Evolutionary conservation across 257 asterid species (phyloP), one percentile per base, ranked within the genome.

Genomic region (Solanum neorickii): DNA sequence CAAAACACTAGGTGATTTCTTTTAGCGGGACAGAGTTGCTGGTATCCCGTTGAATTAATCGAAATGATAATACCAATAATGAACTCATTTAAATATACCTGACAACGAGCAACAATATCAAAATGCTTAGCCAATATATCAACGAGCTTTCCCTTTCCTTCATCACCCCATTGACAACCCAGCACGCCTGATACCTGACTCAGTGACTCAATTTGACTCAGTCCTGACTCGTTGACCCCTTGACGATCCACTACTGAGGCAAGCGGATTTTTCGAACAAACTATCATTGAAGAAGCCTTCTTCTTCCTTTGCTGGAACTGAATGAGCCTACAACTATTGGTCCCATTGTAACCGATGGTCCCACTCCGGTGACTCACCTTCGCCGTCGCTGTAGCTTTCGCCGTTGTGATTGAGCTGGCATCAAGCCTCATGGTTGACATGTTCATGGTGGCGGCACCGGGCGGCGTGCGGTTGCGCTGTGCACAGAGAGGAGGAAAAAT

Each of bases 81-180:
- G 37, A 41, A 21, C 5, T 20, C 74, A 62, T 12, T 84, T n/a
- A 82, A 39, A 10, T 52, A 49, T 73, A 97, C 99, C 99, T 97
- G 99, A 86, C 99, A 97, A 15, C 99, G 97, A 87, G 99, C 99
- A 56, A 97, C 99, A 86, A 97, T 88, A 86, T 97, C 98, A 88
- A 96, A 97, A 76, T 96, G 96, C 89, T 94, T 90, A 18, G 99
- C 99, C 85, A 97, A 90, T 52, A 97, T 91, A 89, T 97, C 99
- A 9, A 97, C 98, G 76, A 96, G 98, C 89, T 97, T 97, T 33
- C 99, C 99, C 88, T 97, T 97, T 21, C 99, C 99, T 90, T 97
- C 99, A 90, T 97, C 99, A 15, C 99, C 99, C 99, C 99, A 97
- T 89, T 97, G 99, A 80, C 95, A 93, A 39, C 99, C 99, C 41